Evolutionary conservation across 768 basidiomycete genomes (phyloP), one percentile per base, ranked within the genome.

Genomic region (Boletus huronensis): DNA sequence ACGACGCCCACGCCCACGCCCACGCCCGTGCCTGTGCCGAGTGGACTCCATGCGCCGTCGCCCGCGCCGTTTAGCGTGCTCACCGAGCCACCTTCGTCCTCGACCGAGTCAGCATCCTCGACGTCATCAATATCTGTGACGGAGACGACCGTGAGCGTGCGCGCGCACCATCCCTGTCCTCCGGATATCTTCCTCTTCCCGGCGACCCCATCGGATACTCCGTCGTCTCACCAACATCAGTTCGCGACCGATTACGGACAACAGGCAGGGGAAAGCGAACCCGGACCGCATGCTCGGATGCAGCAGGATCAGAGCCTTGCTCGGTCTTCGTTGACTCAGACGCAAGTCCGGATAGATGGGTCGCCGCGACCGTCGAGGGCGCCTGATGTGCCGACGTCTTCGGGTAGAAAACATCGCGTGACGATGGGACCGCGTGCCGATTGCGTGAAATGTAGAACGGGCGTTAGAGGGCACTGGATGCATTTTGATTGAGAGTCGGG

Each of bases 401-500:
- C 57, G 34, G 53, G 57, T 2, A 69, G 74, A 54, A 77, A 72
- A 53, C 80, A 78, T 56, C 75, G 81, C 5, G 77, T 87, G 55
- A 83, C 80, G 52, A 88, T 88, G 86, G 86, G 86, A 28, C 87
- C 86, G 4, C 79, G 86, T 11, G 73, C 79, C 3, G 87, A 85
- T 63, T 88, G 86, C 62, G 71, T 82, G 46, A 87, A 86, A 55
- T 88, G 87, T 67, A 74, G 78, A 41, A 68, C 79, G 61, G 78
- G 82, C 5, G 79, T 87, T 1, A 84, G 83, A 64, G 88, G 88
- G 3, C 88, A 90, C 63, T 88, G 79, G 71, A 80, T 83, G 69
- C 88, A 90, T 70, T 75, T 84, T 56, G 79, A 81, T 60, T 84
- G 60, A 68, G 41, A 26, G n/a, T 19, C 6, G 32, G 14, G 26